Base-by-base conservation (phyloP, 2,329 filamentous ascomycete species). In the Microsporum canis region DNA sequence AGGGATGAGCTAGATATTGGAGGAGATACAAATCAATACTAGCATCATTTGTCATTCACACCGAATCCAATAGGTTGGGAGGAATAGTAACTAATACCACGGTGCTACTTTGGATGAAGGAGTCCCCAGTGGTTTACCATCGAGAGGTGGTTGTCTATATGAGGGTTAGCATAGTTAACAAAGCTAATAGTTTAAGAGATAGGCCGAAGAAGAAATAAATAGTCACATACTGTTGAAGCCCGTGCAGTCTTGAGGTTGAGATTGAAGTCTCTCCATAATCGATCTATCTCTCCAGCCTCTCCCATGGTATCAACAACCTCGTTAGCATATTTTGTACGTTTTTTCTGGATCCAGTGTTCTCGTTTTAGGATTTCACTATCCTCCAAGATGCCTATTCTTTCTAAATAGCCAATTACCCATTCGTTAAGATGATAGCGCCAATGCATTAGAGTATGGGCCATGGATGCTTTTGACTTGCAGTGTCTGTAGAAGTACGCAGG, bases 341-440 rank as follows among this genome's bases (percentile, higher is more conserved):
- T 81, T 69, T 80, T 83, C 29, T 79, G 75, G 64, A 79, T 85
- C 82, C 84, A 81, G 61, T 76, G 78, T 61, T 85, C 84, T 6
- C 87, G 78, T 69, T 84, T 77, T 1, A 84, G 75, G 36, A 90
- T 75, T 67, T 84, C 80, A 8, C 80, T 73, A 0, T 83, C 74
- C 0, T 75, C 76, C 64, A 87, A 77, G 64, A 86, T 80, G 0
- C 83, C 84, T 62, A 85, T 78, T 0, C 71, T 71, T 29, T 78
- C 72, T 0, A 94, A 81, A 59, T 82, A 83, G 33, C 80, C 78
- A 29, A 87, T 78, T 0, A 91, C 85, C 80, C 82, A 88, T 65
- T 86, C 80, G 68, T 88, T 86, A n/a, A 92, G 82, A 53, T 85
- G 82, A 63, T 82, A 83, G 61, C 86, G 86, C 89, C 89, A 91